Conservation (phyloP, 192 early-diverging fungal genomes). For the Podochytrium sp. region DNA sequence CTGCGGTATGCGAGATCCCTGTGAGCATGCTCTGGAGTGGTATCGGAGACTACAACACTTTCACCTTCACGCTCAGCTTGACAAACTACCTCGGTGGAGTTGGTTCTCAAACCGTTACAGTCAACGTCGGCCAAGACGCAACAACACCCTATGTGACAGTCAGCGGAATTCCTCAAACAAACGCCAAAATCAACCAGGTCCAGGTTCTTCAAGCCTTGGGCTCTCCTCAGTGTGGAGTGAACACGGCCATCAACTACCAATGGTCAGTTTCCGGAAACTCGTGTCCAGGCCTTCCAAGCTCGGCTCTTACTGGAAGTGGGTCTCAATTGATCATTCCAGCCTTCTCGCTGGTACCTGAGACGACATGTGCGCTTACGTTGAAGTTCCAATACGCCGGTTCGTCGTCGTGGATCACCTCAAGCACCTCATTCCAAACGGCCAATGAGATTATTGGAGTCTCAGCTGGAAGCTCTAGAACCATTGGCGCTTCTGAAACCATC, state of each 20-base stretch:
- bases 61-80: slow-evolving; percentile 18
- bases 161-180: background rate
- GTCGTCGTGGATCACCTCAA: background rate
- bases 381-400: slow-evolving; percentile 18
- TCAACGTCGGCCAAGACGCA: slow-evolving; percentile 1
- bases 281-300: slow-evolving; percentile 23
- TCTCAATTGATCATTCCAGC: slow-evolving; percentile 23
- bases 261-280: background rate
- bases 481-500: background rate
- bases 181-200: slow-evolving; percentile 20
- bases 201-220: slow-evolving; percentile 6
- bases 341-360: background rate
- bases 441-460: slow-evolving; percentile 25
- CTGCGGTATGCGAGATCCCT: slow-evolving; percentile 12
- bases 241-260: background rate
- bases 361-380: slow-evolving; percentile 9
- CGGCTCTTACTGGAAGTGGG: background rate
- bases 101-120: background rate
- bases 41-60: background rate
- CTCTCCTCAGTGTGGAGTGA: slow-evolving; percentile 1
- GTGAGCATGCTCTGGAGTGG: background rate
- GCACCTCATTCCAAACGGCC: slow-evolving; percentile 15
- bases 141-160: slow-evolving; percentile 12
- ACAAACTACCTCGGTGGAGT: slow-evolving; percentile 23
- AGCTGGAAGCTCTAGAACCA: slow-evolving; percentile 24